Conservation (phyloP, 2,329 filamentous ascomycete species). For the Fonsecaea pedrosoi region DNA sequence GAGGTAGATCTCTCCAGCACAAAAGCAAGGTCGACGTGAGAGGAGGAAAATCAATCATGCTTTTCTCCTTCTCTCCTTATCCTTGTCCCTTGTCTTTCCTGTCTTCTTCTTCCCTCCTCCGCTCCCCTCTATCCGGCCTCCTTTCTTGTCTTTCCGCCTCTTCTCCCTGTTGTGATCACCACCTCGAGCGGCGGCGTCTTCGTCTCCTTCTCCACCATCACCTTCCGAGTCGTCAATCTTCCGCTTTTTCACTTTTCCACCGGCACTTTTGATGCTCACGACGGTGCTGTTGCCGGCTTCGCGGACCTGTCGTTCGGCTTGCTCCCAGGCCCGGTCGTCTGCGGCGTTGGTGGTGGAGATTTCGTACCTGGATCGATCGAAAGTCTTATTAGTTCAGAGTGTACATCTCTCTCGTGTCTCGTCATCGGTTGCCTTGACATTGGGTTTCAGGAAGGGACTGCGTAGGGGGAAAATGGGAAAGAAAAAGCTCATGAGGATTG, state of each 20-base stretch:
- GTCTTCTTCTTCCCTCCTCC: slow-evolving; percentile 13
- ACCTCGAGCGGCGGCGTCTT: slow-evolving; percentile 39
- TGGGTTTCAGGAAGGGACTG: neutral
- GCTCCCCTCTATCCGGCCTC: too few species aligned
- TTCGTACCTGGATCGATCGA: slow-evolving; percentile 51
- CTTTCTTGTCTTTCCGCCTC: too few species aligned
- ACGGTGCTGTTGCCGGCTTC: slow-evolving; percentile 63
- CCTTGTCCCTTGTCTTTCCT: slow-evolving; percentile 40
- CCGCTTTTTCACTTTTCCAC: slow-evolving; percentile 66
- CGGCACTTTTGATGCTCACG: slow-evolving; percentile 82
- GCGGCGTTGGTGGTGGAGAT: slow-evolving; percentile 49
- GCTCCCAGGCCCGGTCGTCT: slow-evolving; percentile 60
- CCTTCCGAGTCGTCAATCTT: slow-evolving; percentile 63
- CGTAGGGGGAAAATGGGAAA: neutral
- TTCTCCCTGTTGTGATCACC: neutral
- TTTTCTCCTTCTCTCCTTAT: slow-evolving; percentile 8
- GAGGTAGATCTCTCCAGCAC: too few species aligned
- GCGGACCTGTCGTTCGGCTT: slow-evolving; percentile 75
- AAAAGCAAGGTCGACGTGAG: too few species aligned
- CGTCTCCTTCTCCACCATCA: slow-evolving; percentile 56
- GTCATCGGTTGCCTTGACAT: neutral
- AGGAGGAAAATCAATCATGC: neutral
- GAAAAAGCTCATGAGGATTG: neutral
- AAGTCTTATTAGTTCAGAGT: slow-evolving; percentile 49
- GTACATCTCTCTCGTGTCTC: slow-evolving; percentile 15